phyloP scores from a whole-genome alignment of 306 rosid genomes.

The Rosa chinensis region DNA sequence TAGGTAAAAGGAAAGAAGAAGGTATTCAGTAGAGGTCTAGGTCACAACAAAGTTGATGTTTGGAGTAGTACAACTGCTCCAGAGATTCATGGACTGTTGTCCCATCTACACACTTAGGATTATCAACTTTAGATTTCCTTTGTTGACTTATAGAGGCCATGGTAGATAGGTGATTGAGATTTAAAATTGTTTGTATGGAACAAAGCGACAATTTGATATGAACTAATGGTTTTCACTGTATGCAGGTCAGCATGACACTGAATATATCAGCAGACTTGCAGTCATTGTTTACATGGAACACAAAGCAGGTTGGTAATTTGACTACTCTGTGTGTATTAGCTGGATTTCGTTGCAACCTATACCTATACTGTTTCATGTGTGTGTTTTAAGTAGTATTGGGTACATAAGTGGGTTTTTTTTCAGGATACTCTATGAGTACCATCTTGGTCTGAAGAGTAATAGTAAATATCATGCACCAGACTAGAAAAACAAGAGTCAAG shows the following conservation, averaged over 20 bases:
- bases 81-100: background rate
- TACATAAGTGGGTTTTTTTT: background rate
- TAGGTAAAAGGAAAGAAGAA: background rate
- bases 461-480: background rate
- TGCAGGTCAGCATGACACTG: slow-evolving; percentile 87
- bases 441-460: background rate
- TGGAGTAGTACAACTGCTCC: background rate
- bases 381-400: background rate
- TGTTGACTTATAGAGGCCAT: background rate
- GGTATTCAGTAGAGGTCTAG: background rate
- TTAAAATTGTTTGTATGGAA: background rate
- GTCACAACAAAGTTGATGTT: background rate
- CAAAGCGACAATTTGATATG: slow-evolving; percentile 10
- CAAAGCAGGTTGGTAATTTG: slow-evolving; percentile 76
- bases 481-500: background rate
- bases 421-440: background rate
- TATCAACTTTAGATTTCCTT: background rate
- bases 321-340: background rate
- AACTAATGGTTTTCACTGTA: slow-evolving; percentile 20
- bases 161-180: background rate
- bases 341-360: background rate
- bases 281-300: slow-evolving; percentile 96
- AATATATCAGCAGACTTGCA: slow-evolving; percentile 89
- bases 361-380: background rate
- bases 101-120: background rate